Conservation (phyloP, 1,139 yeast species). For the Saccharomycopsis phalli region DNA sequence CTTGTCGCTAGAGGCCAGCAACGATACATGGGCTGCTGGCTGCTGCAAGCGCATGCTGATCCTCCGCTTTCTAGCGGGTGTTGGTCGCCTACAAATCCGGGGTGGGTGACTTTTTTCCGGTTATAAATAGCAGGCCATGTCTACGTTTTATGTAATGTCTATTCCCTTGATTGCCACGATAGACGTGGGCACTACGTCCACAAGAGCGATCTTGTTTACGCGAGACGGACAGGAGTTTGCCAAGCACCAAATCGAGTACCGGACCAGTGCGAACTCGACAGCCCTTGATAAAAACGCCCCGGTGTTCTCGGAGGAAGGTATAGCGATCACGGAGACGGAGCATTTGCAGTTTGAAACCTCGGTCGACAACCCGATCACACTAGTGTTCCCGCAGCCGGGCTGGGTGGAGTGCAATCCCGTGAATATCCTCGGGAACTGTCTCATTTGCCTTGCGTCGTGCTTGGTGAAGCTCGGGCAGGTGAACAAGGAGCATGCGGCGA, state of each 20-base stretch:
- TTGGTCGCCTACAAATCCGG: too few relatives aligned
- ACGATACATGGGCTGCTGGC: too few relatives aligned
- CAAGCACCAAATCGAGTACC: constrained; percentile 81
- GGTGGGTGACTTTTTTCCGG: too few relatives aligned
- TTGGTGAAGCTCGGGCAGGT: constrained; percentile 47
- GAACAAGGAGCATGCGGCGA: constrained; percentile 40
- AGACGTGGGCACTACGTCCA: constrained; percentile 91
- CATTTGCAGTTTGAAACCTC: constrained; percentile 53
- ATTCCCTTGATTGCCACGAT: constrained; percentile 59
- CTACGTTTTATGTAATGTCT: too few relatives aligned
- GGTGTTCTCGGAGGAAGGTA: constrained; percentile 67
- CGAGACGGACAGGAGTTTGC: constrained; percentile 70
- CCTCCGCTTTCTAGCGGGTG: too few relatives aligned
- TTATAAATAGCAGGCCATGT: too few relatives aligned
- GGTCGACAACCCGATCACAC: constrained; percentile 48
- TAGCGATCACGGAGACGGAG: constrained; percentile 51
- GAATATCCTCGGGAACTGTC: constrained; percentile 76
- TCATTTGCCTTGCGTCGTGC: constrained; percentile 64
- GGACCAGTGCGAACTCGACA: constrained; percentile 56
- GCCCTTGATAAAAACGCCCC: constrained; percentile 39
- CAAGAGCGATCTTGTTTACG: constrained; percentile 80
- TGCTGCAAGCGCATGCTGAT: too few relatives aligned
- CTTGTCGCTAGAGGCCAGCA: too few relatives aligned
- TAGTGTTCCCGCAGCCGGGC: constrained; percentile 69
- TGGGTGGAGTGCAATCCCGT: constrained; percentile 96